A percentile compares a stretch with the other conserved stretches of the same genome.
phyloP scores from a whole-genome alignment of 305 asterid genomes.

The Fraxinus sp. region DNA sequence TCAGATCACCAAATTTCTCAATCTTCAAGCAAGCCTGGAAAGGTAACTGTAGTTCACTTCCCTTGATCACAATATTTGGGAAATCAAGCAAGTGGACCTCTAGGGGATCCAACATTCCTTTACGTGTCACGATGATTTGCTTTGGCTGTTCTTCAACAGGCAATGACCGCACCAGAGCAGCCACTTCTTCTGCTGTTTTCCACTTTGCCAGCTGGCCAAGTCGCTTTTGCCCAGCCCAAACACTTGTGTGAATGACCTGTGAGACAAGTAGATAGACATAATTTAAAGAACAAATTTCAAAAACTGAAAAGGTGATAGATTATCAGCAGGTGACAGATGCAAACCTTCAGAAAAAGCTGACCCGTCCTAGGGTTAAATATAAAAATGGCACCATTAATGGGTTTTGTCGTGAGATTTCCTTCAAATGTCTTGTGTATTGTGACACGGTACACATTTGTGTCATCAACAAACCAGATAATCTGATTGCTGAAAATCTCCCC shows the following conservation, averaged over 20 bases:
- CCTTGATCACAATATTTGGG: conserved; percentile 95
- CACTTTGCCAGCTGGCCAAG: conserved; percentile 99
- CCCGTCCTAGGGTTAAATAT: conserved; percentile 98
- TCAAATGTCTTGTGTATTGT: conserved; percentile 98
- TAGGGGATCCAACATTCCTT: conserved; percentile 98
- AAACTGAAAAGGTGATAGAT: not conserved
- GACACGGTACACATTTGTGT: conserved; percentile 97
- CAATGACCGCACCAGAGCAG: conserved; percentile 93
- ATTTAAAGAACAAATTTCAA: conserved; percentile 2
- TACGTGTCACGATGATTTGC: conserved; percentile 95
- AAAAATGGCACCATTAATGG: conserved; percentile 98
- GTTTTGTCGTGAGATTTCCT: conserved; percentile 97
- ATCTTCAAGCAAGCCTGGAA: conserved; percentile 99
- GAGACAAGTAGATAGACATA: not conserved
- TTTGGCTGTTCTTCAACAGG: conserved; percentile 99
- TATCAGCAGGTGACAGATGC: conserved; percentile 7
- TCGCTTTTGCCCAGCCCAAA: conserved; percentile 99
- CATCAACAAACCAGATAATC: conserved; percentile 99
- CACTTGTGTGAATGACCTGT: conserved; percentile 99
- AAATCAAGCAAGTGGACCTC: conserved; percentile 99
- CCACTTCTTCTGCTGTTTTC: conserved; percentile 99
- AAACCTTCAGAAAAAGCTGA: conserved; percentile 89
- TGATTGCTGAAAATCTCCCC: conserved; percentile 99
- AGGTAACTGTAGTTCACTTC: conserved; percentile 98
- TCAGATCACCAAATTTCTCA: conserved; percentile 98